Conservation (phyloP, 2,329 filamentous ascomycete genomes). For the Pseudovirgaria hyperparasitica region DNA sequence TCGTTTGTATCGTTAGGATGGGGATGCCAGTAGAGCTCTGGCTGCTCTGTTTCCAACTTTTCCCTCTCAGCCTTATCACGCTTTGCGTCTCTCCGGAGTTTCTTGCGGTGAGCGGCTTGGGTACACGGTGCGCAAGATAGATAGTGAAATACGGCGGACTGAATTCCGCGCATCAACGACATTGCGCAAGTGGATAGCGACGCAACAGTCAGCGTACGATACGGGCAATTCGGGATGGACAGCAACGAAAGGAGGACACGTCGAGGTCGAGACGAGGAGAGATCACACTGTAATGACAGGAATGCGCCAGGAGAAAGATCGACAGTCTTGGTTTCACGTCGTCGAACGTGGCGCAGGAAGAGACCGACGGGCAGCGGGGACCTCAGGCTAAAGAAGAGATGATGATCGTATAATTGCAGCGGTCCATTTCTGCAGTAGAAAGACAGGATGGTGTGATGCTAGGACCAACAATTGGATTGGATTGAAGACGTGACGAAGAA, state of each 20-base stretch:
- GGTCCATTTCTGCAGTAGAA: no score
- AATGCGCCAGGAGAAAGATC: no score
- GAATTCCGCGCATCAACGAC: slow-evolving; percentile 39
- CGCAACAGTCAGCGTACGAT: no score
- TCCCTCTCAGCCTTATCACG: slow-evolving; percentile 54
- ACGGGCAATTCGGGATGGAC: no score
- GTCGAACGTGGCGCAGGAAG: slow-evolving; percentile 5
- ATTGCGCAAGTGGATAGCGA: slow-evolving; percentile 12
- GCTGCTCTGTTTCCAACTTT: slow-evolving; percentile 54
- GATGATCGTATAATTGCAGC: no score
- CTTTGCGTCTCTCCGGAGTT: slow-evolving; percentile 57
- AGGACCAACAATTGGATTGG: neutral
- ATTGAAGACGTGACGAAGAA: neutral
- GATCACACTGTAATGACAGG: no score
- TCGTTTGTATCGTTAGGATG: slow-evolving; percentile 76
- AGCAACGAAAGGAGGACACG: no score
- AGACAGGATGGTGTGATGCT: neutral
- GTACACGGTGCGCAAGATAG: slow-evolving; percentile 69
- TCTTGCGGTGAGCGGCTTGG: slow-evolving; percentile 55
- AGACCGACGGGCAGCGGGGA: slow-evolving; percentile 2
- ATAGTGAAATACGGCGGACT: slow-evolving; percentile 68
- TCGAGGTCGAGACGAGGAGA: no score
- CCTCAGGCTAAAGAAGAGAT: neutral
- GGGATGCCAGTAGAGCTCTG: slow-evolving; percentile 64
- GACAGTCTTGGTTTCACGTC: no score